Base-by-base conservation (phyloP, 2,329 filamentous ascomycete genomes). In the Penicillium hordei region DNA sequence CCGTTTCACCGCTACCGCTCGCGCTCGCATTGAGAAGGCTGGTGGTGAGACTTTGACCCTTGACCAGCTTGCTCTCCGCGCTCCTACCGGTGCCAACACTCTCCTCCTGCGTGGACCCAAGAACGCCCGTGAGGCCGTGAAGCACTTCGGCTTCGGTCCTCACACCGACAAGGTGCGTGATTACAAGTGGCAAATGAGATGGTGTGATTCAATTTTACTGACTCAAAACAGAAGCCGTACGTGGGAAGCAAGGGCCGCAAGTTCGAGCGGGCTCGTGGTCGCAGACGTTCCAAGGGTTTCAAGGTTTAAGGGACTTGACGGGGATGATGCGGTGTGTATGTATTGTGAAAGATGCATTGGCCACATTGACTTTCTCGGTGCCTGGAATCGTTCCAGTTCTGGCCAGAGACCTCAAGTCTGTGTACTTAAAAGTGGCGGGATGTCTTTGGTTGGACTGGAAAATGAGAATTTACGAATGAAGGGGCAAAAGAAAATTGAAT, bases 181-280 rank as follows among this genome's bases (percentile, higher is more conserved):
- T 40, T 51, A 4, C 23, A 27, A 19, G 9, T 23, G 46, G 17
- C 15, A n/a, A 25, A 23, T n/a, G 8, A 39, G 3, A n/a, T 7
- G 3, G 2, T 29, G 9, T 27, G 12, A 21, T 17, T 19, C 23
- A 9, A 7, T 23, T 19, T 50, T 60, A 48, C 65, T 70, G 61
- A 70, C 52, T 34, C 46, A 19, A 63, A 50, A 57, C 57, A 94
- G 93, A 97, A 97, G 87, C 93, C 93, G 71, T 90, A 96, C 73
- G 86, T 99, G 76, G 86, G 91, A 82, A 96, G 91, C 86, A 99
- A 99, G 90, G 95, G 95, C 77, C 90, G 94, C 83, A 99, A 99
- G 87, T 99, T 99, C 86, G 95, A 99, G 89, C 87, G 88, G 76
- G 94, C 93, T 76, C 93, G 94, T 94, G 95, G 94, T 82, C 93